Evolutionary conservation across 148 eudicot species (phyloP).

Genomic region (Rhododendron molle): DNA sequence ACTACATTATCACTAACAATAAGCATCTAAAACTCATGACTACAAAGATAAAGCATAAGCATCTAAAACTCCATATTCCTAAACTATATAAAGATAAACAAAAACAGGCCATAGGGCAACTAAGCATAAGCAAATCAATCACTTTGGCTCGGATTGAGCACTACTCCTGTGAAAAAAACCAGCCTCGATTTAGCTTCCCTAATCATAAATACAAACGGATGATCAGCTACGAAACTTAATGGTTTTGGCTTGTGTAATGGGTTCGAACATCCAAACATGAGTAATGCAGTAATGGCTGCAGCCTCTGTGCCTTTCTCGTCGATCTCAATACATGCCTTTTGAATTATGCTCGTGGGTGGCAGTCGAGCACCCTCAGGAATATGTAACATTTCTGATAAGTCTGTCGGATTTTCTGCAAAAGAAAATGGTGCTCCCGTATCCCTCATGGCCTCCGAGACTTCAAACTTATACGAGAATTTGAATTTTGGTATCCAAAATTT

Average conservation of each 20-base stretch:
- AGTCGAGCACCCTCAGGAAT: background rate
- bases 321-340: constrained; percentile 18
- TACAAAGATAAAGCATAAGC: no score
- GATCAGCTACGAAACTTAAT: constrained; percentile 16
- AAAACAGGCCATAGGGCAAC: background rate
- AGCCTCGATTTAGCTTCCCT: constrained; percentile 11
- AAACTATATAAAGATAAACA: background rate
- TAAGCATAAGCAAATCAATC: background rate
- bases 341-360: background rate
- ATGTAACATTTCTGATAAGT: constrained; percentile 6
- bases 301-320: constrained; percentile 26
- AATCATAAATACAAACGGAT: constrained; percentile 19
- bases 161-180: constrained; percentile 17
- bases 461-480: background rate
- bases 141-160: background rate
- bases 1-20: no score
- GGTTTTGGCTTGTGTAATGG: background rate
- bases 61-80: background rate
- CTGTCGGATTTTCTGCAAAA: background rate
- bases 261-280: no score
- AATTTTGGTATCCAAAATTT: constrained; percentile 20
- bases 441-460: background rate
- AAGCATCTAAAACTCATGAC: no score
- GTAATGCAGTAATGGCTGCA: background rate
- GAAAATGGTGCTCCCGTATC: constrained; percentile 9